phyloP scores from a whole-genome alignment of 1,139 yeast species.

The Hanseniaspora gamundiae region DNA sequence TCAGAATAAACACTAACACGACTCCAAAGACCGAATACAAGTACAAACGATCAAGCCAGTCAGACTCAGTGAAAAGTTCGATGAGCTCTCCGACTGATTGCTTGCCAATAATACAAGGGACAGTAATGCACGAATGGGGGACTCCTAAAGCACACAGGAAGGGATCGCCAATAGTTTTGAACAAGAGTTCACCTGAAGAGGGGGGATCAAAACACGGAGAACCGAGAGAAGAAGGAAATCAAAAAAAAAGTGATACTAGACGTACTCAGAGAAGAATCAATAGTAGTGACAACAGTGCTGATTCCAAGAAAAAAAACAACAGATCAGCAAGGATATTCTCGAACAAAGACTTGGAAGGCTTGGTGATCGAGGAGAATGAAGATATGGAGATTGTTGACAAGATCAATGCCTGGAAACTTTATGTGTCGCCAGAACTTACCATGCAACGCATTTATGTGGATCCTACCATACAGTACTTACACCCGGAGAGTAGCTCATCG shows the following conservation, averaged over 20 bases:
- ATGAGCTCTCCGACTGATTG: background rate
- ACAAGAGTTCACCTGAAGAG: background rate
- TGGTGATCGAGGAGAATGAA: background rate
- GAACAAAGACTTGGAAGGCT: background rate
- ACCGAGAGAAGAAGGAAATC: background rate
- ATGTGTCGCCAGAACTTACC: no score
- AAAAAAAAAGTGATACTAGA: background rate
- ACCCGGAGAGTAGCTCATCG: background rate
- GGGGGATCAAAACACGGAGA: no score
- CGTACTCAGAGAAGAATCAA: background rate
- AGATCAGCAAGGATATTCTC: background rate
- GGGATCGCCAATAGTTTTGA: slow-evolving; percentile 3
- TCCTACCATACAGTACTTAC: background rate
- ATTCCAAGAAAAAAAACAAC: background rate
- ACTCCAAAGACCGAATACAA: background rate
- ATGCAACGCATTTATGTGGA: no score
- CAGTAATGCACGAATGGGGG: background rate
- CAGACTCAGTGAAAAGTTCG: background rate
- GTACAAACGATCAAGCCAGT: background rate
- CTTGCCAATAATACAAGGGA: slow-evolving; percentile 3
- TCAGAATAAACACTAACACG: no score
- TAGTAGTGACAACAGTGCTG: background rate
- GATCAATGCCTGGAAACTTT: background rate
- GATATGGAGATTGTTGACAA: background rate
- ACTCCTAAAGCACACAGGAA: background rate